Base-by-base conservation (phyloP, 176 grass and related monocot species). In the Oryza glaberrima region DNA sequence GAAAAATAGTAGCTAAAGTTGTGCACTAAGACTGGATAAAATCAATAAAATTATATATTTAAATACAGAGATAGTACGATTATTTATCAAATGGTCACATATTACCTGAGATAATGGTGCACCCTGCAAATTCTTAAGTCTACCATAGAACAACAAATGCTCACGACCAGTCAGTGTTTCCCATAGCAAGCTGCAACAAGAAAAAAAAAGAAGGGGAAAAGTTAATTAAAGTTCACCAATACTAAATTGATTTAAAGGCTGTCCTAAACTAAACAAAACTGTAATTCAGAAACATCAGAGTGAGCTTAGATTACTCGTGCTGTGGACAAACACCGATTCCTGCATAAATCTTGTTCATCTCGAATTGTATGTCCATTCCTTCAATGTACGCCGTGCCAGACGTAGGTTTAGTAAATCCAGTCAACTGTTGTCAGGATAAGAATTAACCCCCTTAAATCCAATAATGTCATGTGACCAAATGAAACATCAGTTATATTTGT, bases 251-350 rank as follows among this genome's bases (percentile, higher is more conserved):
- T 38, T 69, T 56, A 19, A 56, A 56, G 51, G 51, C 51, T 56
- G 13, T 2, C 47, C 47, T 25, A 32, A 71, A 45, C 10, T 36
- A 43, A 32, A 8, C 75, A 83, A 17, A 66, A 71, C 38, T 8
- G 2, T 26, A 9, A 15, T 52, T 45, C 28, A 69, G 25, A 38
- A 85, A 64, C 45, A 77, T 38, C 16, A 9, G 11, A 73, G 34
- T 45, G 75, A n/a, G 16, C 67, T 92, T 81, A 91, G 7, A 72
- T 90, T 95, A 98, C 95, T 98, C 93, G 84, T 95, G 94, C 61
- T 98, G 95, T 17, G 95, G 95, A 41, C 95, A 98, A 75, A 98
- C 95, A 82, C 95, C 95, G 69, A 98, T 95, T 85, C 84, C 83
- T 81, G 85, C 85, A 78, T 98, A 98, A 82, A 98, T 95, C 35